phyloP scores from a whole-genome alignment of 2,329 filamentous ascomycete species.

The Verticillium longisporum region DNA sequence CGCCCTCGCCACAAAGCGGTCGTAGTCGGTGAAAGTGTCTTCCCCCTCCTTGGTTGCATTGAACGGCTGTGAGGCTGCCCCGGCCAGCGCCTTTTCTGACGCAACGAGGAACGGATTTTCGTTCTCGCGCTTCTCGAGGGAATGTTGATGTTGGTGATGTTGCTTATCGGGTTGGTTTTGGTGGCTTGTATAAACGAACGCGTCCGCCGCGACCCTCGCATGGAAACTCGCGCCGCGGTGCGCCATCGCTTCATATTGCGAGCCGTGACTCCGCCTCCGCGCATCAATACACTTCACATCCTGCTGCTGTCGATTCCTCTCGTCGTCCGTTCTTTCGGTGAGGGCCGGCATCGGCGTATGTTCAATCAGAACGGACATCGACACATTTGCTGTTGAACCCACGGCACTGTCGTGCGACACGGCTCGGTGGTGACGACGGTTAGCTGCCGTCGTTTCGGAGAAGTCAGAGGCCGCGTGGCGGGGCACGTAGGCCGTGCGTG shows the following conservation, averaged over 20 bases:
- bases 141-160: neutral
- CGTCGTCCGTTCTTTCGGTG: neutral
- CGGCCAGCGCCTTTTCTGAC: neutral
- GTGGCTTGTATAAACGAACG: neutral
- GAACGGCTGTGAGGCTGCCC: neutral
- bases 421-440: slow-evolving; percentile 8
- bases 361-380: neutral
- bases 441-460: slow-evolving; percentile 13
- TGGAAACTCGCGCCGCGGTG: neutral
- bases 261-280: neutral
- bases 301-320: neutral
- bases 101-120: neutral
- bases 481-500: slow-evolving; percentile 15
- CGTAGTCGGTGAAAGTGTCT: slow-evolving; percentile 14
- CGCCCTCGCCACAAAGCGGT: slow-evolving; percentile 19
- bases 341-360: neutral
- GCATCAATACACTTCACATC: neutral
- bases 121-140: neutral
- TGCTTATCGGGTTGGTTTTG: neutral
- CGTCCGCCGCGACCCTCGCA: neutral
- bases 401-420: neutral
- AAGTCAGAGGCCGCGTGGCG: slow-evolving; percentile 23
- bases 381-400: neutral
- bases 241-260: neutral
- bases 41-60: neutral